Evolutionary conservation across 495 filamentous ascomycete genomes (phyloP), one percentile per base, ranked within the genome.

Genomic region (Rhizodiscina lignyota): DNA sequence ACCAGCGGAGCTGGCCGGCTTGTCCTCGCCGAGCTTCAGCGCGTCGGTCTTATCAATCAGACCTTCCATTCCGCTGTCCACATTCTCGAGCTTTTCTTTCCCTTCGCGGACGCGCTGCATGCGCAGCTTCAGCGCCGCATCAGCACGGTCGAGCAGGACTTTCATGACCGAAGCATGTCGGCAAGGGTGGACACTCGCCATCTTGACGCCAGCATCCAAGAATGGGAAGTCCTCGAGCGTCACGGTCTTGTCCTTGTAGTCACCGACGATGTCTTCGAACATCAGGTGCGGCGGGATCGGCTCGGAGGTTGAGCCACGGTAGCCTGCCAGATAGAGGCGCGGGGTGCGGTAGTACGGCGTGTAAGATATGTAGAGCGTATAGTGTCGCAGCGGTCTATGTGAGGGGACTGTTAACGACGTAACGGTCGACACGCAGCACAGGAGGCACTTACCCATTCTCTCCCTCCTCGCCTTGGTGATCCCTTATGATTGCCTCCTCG

Each of bases 221-320:
- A 85, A 91, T 18, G 84, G 84, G 55, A 99, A 99, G 53, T 94
- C 83, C 56, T 99, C 91, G 27, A 96, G 72, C 12, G 91, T 99
- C 40, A 99, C 89, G 5, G 89, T 99, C 63, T 99, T 99, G 60
- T 96, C 87, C 52, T 93, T 92, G 66, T 99, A 99, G 66, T 99
- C 91, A 47, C 91, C 87, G 20, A 94, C 80, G 47, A 99, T 96
- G 48, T 99, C 91, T 52, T 99, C 89, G 79, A 96, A 93, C 91
- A 99, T 96, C 18, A 78, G 66, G 18, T 78, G 70, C 2, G 89
- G 91, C 4, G 80, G 69, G 18, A 94, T 80, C 4, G 92, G 86
- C 43, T 82, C 73, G 17, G 81, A 78, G 36, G 73, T 68, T n/a
- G 79, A 69, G 2, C 70, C 63, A n/a, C n/a, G n/a, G 54, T 94